phyloP scores from a whole-genome alignment of 2,329 filamentous ascomycete species.

The Diplodia scrobiculata region DNA sequence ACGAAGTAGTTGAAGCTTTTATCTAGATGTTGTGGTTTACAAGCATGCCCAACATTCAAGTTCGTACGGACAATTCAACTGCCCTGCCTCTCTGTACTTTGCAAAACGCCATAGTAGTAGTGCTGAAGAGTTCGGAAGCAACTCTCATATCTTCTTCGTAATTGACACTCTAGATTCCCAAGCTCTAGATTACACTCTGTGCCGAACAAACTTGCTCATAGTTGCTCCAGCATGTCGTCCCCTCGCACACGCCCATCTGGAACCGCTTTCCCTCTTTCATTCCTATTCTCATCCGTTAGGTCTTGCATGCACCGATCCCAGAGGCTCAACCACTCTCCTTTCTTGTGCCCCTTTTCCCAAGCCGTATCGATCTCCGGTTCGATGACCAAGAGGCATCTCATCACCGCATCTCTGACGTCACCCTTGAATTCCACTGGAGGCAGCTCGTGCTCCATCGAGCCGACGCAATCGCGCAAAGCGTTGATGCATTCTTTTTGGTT shows the following conservation, averaged over 20 bases:
- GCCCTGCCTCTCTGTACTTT: no score
- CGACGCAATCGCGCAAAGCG: constrained; percentile 57
- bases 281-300: neutral
- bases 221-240: neutral
- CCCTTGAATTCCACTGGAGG: constrained; percentile 53
- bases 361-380: constrained; percentile 54
- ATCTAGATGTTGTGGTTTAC: no score
- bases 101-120: no score
- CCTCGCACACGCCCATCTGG: neutral
- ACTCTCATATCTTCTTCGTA: neutral
- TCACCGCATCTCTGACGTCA: constrained; percentile 53
- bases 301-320: neutral
- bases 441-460: constrained; percentile 61
- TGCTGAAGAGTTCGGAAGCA: neutral
- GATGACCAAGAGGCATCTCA: constrained; percentile 58
- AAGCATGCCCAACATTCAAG: no score
- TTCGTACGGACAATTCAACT: no score
- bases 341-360: neutral
- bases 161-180: neutral
- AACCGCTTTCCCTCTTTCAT: neutral
- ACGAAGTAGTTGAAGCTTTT: no score
- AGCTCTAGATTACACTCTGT: neutral
- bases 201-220: neutral
- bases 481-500: constrained; percentile 52
- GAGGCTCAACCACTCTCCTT: constrained; percentile 20